Evolutionary conservation across 2,329 filamentous ascomycete species (phyloP), one percentile per base, ranked within the genome.

Genomic region (Colletotrichum nymphaeae): DNA sequence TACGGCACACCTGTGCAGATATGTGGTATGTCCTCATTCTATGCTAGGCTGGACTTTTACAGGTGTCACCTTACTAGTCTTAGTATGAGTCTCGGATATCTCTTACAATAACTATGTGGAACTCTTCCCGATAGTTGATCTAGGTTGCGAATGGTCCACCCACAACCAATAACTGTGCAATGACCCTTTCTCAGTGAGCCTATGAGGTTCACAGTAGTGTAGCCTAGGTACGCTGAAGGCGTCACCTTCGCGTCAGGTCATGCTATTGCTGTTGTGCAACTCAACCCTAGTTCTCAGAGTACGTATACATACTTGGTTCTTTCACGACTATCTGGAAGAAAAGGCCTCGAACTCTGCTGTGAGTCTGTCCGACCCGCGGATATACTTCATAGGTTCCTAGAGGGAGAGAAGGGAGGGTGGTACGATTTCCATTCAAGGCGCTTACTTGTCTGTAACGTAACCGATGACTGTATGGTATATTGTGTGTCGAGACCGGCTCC

Each of bases 201-300:
- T n/a, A 5, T 4, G 24, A 7, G n/a, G n/a, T 11, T 5, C 37
- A 42, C 14, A 14, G 37, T 2, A 11, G 1, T 9, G 5, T 22
- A 22, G 28, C 22, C n/a, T 12, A 35, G 11, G 11, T 35, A 53
- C 8, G 5, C 8, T 11, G 46, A 30, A 35, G 28, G 12, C 26
- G 9, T 22, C 5, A 30, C 5, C 4, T 65, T n/a, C 4, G 52
- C 24, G 9, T 22, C 24, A 28, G 28, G 52, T 22, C 32, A n/a
- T 42, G n/a, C 8, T 11, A 42, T 30, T 46, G 46, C 59, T 56
- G 32, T 16, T 60, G 66, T 73, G 66, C 59, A 22, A 65, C 55
- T 35, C 28, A 37, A 14, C 42, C n/a, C 53, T 26, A 16, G 24
- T 28, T 24, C 58, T 5, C 52, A 72, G 53, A 19, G 42, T 22